Conservation (phyloP, 176 grass and related monocot species). For the Typha latifolia region DNA sequence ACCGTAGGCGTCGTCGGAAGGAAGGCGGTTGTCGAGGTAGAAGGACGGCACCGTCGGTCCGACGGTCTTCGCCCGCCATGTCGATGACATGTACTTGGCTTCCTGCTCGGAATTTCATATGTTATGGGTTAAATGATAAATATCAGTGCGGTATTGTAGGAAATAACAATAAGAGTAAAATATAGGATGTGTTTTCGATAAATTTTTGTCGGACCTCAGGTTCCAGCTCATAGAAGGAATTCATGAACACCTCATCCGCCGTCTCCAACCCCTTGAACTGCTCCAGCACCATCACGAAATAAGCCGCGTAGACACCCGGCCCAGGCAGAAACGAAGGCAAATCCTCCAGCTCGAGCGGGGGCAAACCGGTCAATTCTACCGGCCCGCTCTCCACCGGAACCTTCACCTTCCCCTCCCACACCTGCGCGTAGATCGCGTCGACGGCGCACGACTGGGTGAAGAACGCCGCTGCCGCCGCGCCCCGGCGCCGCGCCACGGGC, state of each 20-base stretch:
- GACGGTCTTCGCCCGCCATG: conserved; percentile 58
- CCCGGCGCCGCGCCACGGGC: conserved; percentile 20
- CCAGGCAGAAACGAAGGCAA: conserved; percentile 46
- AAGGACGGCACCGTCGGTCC: conserved; percentile 61
- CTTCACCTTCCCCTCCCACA: conserved; percentile 12
- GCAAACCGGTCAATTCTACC: conserved; percentile 24
- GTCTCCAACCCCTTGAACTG: conserved; percentile 52
- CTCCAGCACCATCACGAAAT: conserved; percentile 31
- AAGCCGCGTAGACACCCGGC: conserved; percentile 14
- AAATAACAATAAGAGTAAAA: not conserved
- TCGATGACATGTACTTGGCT: conserved; percentile 47
- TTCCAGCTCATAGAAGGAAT: conserved; percentile 71
- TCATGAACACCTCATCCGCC: conserved; percentile 54
- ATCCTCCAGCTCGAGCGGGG: conserved; percentile 20
- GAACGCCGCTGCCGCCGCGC: conserved; percentile 31
- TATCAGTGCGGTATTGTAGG: not conserved
- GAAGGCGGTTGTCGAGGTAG: conserved; percentile 27
- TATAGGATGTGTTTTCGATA: not conserved
- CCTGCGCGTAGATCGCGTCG: conserved; percentile 40
- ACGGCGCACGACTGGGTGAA: conserved; percentile 69
- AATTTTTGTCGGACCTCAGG: conserved; percentile 27
- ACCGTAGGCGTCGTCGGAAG: conserved; percentile 52
- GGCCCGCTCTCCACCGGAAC: conserved; percentile 22
- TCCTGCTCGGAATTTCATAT: conserved; percentile 26
- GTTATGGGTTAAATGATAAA: not conserved